Evolutionary conservation across 352 stramenopile genomes (phyloP).

Genomic region (Pythium sukuiense): DNA sequence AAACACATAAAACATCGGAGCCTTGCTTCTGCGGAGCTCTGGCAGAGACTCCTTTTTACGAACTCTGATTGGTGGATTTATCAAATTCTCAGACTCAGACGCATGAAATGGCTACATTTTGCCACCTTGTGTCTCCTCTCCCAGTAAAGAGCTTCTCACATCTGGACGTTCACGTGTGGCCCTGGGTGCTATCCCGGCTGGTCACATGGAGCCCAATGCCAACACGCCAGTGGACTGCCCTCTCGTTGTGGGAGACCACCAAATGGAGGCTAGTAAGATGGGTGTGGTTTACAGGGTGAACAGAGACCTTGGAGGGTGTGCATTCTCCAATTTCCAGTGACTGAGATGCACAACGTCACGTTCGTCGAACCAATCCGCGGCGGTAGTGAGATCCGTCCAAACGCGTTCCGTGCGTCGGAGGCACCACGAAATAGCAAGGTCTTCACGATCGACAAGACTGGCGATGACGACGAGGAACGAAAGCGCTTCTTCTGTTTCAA

Average conservation of each 20-base stretch:
- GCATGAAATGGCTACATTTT: neutral
- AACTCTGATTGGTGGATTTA: neutral
- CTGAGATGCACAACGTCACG: neutral
- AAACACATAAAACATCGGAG: no score
- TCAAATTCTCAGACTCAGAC: neutral
- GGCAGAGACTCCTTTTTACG: no score
- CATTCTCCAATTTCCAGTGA: neutral
- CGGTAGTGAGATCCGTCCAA: neutral
- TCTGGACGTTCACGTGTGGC: neutral
- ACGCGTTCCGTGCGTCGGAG: neutral
- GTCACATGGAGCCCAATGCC: neutral
- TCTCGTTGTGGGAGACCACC: neutral
- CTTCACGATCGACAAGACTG: neutral
- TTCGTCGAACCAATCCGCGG: neutral
- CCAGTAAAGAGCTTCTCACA: neutral
- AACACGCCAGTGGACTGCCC: neutral
- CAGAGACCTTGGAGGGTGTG: neutral
- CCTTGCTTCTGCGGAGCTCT: no score
- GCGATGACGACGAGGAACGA: neutral
- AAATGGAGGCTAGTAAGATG: no score
- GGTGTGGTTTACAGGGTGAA: no score
- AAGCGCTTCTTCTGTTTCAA: conserved; percentile 24
- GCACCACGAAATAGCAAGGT: conserved; percentile 8
- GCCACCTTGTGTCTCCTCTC: neutral
- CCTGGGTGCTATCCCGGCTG: neutral